Conservation (phyloP, 2,329 filamentous ascomycete species). For the Fusarium duplospermum region DNA sequence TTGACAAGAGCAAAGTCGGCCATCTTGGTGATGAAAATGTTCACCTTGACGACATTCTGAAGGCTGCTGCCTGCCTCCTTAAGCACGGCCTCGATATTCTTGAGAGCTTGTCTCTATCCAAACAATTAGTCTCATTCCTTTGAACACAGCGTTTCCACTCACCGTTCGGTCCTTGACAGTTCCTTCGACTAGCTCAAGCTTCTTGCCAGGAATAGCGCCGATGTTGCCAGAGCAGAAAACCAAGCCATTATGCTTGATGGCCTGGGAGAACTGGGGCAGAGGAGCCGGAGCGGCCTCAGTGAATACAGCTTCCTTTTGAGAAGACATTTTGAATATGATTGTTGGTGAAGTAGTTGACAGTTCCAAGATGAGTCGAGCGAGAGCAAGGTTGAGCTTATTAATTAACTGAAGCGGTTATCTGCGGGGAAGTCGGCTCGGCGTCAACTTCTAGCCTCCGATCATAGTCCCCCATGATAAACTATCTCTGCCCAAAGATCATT, state of each 20-base stretch:
- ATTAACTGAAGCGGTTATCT: background rate
- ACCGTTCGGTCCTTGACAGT: conserved; percentile 62
- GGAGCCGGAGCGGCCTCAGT: conserved; percentile 7
- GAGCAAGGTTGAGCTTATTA: background rate
- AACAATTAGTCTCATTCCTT: background rate
- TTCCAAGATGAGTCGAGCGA: background rate
- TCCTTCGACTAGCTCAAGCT: conserved; percentile 62
- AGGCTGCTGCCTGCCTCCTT: conserved; percentile 69
- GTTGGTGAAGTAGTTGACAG: background rate
- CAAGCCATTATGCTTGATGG: conserved; percentile 71
- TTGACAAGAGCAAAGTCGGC: conserved; percentile 71
- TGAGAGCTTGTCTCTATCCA: conserved; percentile 59
- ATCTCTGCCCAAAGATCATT: background rate
- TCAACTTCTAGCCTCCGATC: background rate
- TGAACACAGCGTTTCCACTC: background rate
- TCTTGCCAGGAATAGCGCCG: conserved; percentile 66
- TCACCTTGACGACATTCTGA: conserved; percentile 73
- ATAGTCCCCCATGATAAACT: background rate
- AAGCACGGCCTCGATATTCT: conserved; percentile 69
- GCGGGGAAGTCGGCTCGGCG: background rate
- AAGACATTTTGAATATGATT: background rate
- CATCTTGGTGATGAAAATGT: conserved; percentile 75
- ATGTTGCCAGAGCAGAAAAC: conserved; percentile 78
- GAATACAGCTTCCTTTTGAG: background rate
- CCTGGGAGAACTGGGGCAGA: conserved; percentile 69